phyloP scores from a whole-genome alignment of 148 eudicot genomes.

The Fagopyrum esculentum region DNA sequence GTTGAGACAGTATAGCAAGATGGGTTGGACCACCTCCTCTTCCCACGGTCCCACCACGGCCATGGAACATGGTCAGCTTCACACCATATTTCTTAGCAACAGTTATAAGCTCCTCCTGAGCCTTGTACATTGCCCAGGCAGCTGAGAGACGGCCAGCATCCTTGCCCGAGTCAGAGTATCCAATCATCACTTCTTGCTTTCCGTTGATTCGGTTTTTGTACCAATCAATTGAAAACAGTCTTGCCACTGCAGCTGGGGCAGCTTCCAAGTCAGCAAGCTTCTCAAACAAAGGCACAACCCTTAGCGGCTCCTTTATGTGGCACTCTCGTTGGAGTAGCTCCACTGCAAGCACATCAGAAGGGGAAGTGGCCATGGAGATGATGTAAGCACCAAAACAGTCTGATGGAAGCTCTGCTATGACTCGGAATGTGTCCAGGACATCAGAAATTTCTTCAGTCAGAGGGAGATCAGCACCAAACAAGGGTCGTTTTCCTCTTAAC shows the following conservation, averaged over 20 bases:
- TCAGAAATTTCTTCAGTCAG: conserved; percentile 66
- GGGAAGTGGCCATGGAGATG: conserved; percentile 68
- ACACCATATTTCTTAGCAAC: conserved; percentile 15
- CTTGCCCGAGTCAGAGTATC: conserved; percentile 18
- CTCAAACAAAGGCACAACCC: conserved; percentile 69
- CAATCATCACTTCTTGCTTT: conserved; percentile 20
- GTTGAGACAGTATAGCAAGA: conserved; percentile 21
- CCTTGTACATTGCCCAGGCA: conserved; percentile 20
- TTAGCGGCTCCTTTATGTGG: conserved; percentile 47
- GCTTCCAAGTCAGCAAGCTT: conserved; percentile 24
- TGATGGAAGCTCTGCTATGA: conserved; percentile 59
- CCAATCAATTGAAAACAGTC: conserved; percentile 18
- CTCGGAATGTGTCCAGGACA: conserved; percentile 49
- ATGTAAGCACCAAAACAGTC: conserved; percentile 76
- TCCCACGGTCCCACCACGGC: conserved; percentile 21
- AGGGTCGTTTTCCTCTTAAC: conserved; percentile 54
- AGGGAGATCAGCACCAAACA: conserved; percentile 63
- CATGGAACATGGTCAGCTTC: conserved; percentile 19
- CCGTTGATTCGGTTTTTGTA: conserved; percentile 17
- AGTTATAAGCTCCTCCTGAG: conserved; percentile 18
- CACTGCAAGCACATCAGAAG: conserved; percentile 67
- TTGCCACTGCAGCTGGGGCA: conserved; percentile 16
- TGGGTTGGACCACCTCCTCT: conserved; percentile 24
- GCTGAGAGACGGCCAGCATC: conserved; percentile 20
- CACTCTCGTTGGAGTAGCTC: conserved; percentile 71